Percentiles rank a stretch among this genome's conserved stretches.
These are phyloP conservation scores for Phlebiopsis gigantea DNA, from an alignment of 768 basidiomycete species.

Conservation along the genomic window DNA sequence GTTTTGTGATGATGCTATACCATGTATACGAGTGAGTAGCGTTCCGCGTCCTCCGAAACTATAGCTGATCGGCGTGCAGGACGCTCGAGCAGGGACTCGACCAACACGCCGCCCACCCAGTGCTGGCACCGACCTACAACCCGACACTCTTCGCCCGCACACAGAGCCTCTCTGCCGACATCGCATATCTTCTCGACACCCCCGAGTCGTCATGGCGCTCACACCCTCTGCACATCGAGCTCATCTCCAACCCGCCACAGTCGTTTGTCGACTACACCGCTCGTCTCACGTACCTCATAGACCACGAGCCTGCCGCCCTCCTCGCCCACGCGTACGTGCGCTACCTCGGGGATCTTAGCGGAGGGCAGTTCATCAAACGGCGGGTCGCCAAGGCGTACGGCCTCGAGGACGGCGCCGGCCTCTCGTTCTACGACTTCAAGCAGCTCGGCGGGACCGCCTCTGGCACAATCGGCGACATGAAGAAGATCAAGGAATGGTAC, in stretches of 20 bases:
- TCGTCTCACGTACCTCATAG: slow-evolving; percentile 46
- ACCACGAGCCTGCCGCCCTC: slow-evolving; percentile 32
- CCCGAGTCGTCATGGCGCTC: slow-evolving; percentile 50
- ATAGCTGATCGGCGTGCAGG: slow-evolving; percentile 25
- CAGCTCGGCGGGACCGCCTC: slow-evolving; percentile 41
- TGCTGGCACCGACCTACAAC: slow-evolving; percentile 66
- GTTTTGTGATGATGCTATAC: slow-evolving; percentile 74
- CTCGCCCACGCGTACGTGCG: slow-evolving; percentile 81
- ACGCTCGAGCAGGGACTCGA: slow-evolving; percentile 54
- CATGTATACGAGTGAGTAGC: slow-evolving; percentile 65
- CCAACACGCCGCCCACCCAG: slow-evolving; percentile 53
- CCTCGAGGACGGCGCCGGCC: slow-evolving; percentile 44
- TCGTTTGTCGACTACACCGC: slow-evolving; percentile 47
- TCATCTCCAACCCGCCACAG: slow-evolving; percentile 42
- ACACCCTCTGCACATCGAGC: slow-evolving; percentile 46
- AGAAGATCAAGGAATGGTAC: slow-evolving; percentile 71
- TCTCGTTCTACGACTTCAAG: slow-evolving; percentile 67
- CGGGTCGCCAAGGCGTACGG: slow-evolving; percentile 63
- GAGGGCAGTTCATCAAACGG: slow-evolving; percentile 66
- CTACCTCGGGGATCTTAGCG: slow-evolving; percentile 76
- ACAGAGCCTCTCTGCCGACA: slow-evolving; percentile 56
- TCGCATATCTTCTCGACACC: no score
- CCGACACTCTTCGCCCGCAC: slow-evolving; percentile 63
- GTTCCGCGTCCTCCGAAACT: neutral
- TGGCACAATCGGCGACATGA: slow-evolving; percentile 55